Base-by-base conservation (phyloP, 2,329 filamentous ascomycete genomes). In the Nannizziopsis barbatae region DNA sequence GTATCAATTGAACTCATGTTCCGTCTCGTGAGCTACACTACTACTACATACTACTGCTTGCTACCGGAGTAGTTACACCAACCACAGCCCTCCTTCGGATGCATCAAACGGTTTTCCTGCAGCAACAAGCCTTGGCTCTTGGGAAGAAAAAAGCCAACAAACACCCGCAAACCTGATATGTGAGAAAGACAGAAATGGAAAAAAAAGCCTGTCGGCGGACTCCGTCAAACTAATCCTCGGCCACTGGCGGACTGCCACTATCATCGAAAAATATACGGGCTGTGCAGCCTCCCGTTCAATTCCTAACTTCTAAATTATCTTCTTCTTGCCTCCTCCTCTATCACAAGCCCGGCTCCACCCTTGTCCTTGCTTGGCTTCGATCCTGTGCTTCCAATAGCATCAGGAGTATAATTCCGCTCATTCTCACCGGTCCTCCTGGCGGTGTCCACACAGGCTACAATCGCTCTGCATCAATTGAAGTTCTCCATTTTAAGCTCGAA, bases 131-230 rank as follows among this genome's bases (percentile, higher is more conserved):
- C 37, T n/a, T 39, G 9, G n/a, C 6, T 20, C 36, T 33, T 37
- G 7, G 11, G n/a, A n/a, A 37, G 18, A 12, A 37, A 44, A 32
- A 35, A 36, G 10, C 30, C 33, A 17, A 22, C 32, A 45, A 37
- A 37, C 42, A 37, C 38, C 38, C 42, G 17, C 32, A 18, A n/a
- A 38, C 33, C 9, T 45, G 43, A 45, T 38, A 45, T 45, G 43
- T 45, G 43, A 46, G 36, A 33, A 32, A 12, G 35, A 7, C 3
- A 27, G 22, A 27, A 27, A 27, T 4, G 22, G 4, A 27, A 27
- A 7, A 27, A 27, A 27, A 27, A 27, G 22, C 22, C 22, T 27
- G 22, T 27, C 36, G 44, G 44, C 44, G 44, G 22, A 40, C 33
- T 46, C 44, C 36, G 44, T 18, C 20, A 39, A 39, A 39, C 33